phyloP scores from a whole-genome alignment of 768 basidiomycete genomes.

The Boletus rubescentipes region DNA sequence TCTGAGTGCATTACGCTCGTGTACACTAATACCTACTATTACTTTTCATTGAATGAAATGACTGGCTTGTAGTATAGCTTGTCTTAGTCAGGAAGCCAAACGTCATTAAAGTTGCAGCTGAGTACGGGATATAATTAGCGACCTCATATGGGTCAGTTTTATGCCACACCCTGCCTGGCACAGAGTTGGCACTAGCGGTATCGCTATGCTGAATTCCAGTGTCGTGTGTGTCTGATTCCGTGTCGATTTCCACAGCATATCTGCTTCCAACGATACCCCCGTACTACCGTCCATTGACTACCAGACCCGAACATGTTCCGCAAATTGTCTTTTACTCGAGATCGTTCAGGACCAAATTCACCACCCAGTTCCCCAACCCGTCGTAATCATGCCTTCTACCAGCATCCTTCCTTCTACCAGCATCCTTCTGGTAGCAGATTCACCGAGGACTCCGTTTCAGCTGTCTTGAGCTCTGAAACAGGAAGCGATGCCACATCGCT shows the following conservation, averaged over 20 bases:
- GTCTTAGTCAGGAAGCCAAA: background rate
- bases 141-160: background rate
- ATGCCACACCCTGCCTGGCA: background rate
- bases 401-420: slow-evolving; percentile 18
- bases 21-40: background rate
- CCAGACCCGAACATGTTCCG: slow-evolving; percentile 19
- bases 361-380: slow-evolving; percentile 17
- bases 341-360: slow-evolving; percentile 8
- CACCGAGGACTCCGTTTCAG: slow-evolving; percentile 25
- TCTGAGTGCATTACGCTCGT: slow-evolving; percentile 7
- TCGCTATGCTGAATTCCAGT: background rate
- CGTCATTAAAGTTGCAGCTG: too few species aligned
- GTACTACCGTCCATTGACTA: background rate
- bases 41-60: too few species aligned
- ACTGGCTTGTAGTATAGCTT: background rate
- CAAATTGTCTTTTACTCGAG: slow-evolving; percentile 1
- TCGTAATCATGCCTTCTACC: slow-evolving; percentile 6
- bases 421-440: slow-evolving; percentile 30
- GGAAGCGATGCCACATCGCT: slow-evolving; percentile 20
- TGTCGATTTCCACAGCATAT: background rate
- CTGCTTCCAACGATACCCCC: background rate
- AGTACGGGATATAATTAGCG: too few species aligned
- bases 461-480: slow-evolving; percentile 25
- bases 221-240: background rate
- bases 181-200: background rate